Base-by-base conservation (phyloP, 768 basidiomycete species). In the Chalciporus piperatus region DNA sequence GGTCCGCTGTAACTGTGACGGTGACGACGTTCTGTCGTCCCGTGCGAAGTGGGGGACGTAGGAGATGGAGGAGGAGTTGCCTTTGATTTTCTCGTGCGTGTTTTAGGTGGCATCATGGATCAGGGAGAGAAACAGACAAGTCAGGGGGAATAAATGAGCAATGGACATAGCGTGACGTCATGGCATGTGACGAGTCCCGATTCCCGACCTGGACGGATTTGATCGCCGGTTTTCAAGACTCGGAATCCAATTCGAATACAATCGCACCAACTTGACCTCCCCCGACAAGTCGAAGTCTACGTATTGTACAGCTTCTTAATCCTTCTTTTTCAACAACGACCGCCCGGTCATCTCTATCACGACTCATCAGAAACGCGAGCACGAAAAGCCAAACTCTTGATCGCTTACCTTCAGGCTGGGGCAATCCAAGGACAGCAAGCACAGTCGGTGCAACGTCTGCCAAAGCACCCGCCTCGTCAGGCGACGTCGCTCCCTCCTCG, bases 391-490 rank as follows among this genome's bases (percentile, higher is more conserved):
- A 10, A 45, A 22, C 9, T 4, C 9, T 12, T 19, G 0, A n/a
- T n/a, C n/a, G 43, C 79, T 61, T 51, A 84, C 85, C 85, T 62
- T 89, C 76, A 3, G 89, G 89, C 60, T 89, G 73, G 3, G 80
- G 72, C 28, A 91, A 64, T 33, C 87, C 84, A 79, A 96, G 72
- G 35, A 96, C 69, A 56, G 81, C 89, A 59, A 97, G 72, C 28
- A 93, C 74, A 1, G 94, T 96, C 33, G 92, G 94, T 9, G 94
- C 93, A 47, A 96, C 92, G 68, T 96, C 93, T 56, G 88, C 89
- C 58, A 95, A 69, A 40, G 92, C 88, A 19, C 89, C 89, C 43
- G 75, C 77, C 59, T 89, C 88, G 49, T 80, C 78, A 14, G 74
- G 74, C 1, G 57, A 46, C 30, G 72, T 76, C 30, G 71, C 76